phyloP scores from a whole-genome alignment of 2,329 filamentous ascomycete genomes.

The Penicillium sp. region DNA sequence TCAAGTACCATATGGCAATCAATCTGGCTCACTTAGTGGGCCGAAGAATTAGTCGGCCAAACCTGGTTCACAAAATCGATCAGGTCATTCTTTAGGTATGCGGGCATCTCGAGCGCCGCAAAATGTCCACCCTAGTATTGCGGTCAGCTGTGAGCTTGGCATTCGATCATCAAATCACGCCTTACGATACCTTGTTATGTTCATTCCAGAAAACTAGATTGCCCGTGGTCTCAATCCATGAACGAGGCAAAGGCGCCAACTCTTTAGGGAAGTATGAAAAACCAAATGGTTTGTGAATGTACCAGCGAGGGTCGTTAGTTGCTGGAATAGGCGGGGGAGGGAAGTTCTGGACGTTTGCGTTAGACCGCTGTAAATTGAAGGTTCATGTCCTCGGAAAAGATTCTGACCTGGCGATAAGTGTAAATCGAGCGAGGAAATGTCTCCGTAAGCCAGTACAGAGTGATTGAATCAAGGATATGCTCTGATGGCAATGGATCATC shows the following conservation, averaged over 20 bases:
- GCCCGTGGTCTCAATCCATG: conserved; percentile 38
- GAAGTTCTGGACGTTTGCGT: conserved; percentile 10
- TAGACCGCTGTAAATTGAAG: background rate
- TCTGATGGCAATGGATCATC: conserved; percentile 34
- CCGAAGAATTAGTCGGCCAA: conserved; percentile 22
- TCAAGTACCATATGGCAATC: no score
- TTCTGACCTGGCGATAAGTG: conserved; percentile 33
- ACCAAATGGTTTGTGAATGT: conserved; percentile 49
- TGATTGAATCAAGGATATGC: conserved; percentile 36
- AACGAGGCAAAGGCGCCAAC: conserved; percentile 41
- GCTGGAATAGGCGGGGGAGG: conserved; percentile 19
- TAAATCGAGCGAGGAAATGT: conserved; percentile 39
- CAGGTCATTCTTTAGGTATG: conserved; percentile 38
- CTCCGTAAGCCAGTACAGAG: conserved; percentile 44
- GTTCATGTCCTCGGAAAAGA: no score
- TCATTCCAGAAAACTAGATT: conserved; percentile 41
- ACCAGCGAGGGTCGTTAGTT: conserved; percentile 28
- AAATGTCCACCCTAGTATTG: conserved; percentile 54
- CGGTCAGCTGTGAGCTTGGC: background rate
- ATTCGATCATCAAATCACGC: background rate
- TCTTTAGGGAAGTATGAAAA: conserved; percentile 51
- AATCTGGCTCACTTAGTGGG: no score
- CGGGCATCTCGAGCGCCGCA: conserved; percentile 48
- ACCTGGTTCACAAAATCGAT: conserved; percentile 37
- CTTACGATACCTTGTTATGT: conserved; percentile 34